Evolutionary conservation across 2,329 filamentous ascomycete genomes (phyloP).

Genomic region (Trichoderma sp.): DNA sequence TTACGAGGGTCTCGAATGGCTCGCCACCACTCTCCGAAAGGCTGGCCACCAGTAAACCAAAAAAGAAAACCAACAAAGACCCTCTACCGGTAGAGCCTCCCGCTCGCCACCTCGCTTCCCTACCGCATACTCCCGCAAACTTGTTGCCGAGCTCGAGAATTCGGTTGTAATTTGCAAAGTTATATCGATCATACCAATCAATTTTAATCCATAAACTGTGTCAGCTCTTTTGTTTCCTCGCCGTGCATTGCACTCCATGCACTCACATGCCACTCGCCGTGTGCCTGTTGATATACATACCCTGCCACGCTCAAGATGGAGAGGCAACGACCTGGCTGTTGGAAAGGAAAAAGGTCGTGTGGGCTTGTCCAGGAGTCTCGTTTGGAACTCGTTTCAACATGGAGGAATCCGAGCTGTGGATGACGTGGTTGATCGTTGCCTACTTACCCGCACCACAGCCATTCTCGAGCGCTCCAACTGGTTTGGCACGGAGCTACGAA

Average conservation of each 20-base stretch:
- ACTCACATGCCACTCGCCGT: conserved; percentile 36
- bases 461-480: conserved; percentile 11
- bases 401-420: conserved; percentile 4
- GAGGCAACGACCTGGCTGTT: conserved; percentile 16
- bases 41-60: conserved; percentile 62
- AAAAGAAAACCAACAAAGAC: conserved; percentile 38
- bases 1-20: conserved; percentile 97
- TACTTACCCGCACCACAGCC: conserved; percentile 3
- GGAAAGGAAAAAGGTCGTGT: conserved; percentile 9
- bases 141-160: conserved; percentile 50
- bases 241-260: conserved; percentile 26
- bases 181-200: conserved; percentile 58
- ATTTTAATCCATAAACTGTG: conserved; percentile 51
- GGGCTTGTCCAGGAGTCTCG: conserved; percentile 31
- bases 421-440: conserved; percentile 17
- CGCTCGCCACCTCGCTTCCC: conserved; percentile 42
- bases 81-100: conserved; percentile 38
- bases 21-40: conserved; percentile 82
- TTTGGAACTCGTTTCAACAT: conserved; percentile 29
- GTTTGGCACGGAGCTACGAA: conserved; percentile 4
- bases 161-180: conserved; percentile 62
- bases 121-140: conserved; percentile 47
- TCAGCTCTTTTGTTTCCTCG: conserved; percentile 35
- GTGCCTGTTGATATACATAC: conserved; percentile 33
- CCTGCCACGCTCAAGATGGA: conserved; percentile 18